Conservation (phyloP, 2,329 filamentous ascomycete genomes). For the Aspergillus quadricinctus region DNA sequence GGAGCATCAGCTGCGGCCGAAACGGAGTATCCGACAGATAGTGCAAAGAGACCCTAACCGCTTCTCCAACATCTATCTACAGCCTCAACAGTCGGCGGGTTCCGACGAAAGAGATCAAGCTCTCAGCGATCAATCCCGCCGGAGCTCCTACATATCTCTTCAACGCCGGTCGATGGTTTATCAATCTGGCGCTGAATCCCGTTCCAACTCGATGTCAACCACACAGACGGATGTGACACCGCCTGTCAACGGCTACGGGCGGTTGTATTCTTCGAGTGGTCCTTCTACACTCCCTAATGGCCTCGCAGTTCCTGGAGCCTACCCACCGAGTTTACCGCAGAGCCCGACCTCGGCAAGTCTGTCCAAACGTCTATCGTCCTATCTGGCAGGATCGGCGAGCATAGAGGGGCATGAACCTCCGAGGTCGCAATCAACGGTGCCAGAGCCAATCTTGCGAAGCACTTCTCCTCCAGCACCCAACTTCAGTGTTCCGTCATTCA, state of each 20-base stretch:
- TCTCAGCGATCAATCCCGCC: slow-evolving; percentile 20
- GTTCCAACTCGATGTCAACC: slow-evolving; percentile 26
- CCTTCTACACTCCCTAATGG: slow-evolving; percentile 16
- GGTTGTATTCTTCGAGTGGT: slow-evolving; percentile 14
- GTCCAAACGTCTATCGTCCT: slow-evolving; percentile 25
- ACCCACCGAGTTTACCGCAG: background rate
- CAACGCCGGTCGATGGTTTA: slow-evolving; percentile 25
- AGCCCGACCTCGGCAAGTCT: slow-evolving; percentile 21
- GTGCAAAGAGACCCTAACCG: slow-evolving; percentile 34
- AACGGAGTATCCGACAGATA: slow-evolving; percentile 27
- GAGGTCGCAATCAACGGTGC: slow-evolving; percentile 19
- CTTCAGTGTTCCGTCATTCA: slow-evolving; percentile 40
- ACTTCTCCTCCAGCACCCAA: slow-evolving; percentile 37
- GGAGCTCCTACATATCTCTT: slow-evolving; percentile 27
- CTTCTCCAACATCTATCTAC: slow-evolving; percentile 28
- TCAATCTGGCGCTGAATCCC: slow-evolving; percentile 19
- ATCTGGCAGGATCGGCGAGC: slow-evolving; percentile 11
- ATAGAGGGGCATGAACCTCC: slow-evolving; percentile 17
- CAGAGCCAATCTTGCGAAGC: slow-evolving; percentile 24
- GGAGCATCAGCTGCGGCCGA: slow-evolving; percentile 22
- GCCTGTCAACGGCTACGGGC: slow-evolving; percentile 8
- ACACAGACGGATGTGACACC: slow-evolving; percentile 21
- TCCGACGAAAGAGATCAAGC: slow-evolving; percentile 23
- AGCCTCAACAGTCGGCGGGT: slow-evolving; percentile 20
- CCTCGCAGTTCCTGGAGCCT: slow-evolving; percentile 5